These are phyloP conservation scores for Candida sp. DNA, from an alignment of 1,139 yeast genomes.

Conservation along the genomic window DNA sequence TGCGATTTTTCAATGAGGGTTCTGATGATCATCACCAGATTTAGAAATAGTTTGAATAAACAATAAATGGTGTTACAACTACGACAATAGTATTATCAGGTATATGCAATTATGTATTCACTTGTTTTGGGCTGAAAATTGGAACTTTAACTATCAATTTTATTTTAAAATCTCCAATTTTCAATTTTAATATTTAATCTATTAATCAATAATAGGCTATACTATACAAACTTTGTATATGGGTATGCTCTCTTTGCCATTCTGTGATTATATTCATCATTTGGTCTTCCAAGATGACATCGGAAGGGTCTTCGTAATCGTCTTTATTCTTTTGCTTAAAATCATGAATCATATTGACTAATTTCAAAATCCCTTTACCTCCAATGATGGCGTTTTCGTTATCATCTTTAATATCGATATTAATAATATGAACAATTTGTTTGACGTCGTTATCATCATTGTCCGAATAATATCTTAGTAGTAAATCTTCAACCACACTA, in stretches of 20 bases:
- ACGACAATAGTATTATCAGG: neutral
- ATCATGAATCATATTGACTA: constrained; percentile 58
- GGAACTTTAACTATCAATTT: neutral
- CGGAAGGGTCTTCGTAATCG: constrained; percentile 35
- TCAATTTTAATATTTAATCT: no score
- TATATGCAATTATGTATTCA: neutral
- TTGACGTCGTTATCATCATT: constrained; percentile 45
- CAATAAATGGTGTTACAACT: no score
- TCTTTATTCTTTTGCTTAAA: constrained; percentile 28
- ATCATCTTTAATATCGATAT: constrained; percentile 94
- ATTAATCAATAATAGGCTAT: constrained; percentile 64
- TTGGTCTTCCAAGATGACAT: constrained; percentile 66
- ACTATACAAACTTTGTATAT: constrained; percentile 76
- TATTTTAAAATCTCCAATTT: no score
- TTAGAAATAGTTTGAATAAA: no score
- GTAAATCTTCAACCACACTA: constrained; percentile 88
- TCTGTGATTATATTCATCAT: constrained; percentile 66
- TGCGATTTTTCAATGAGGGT: neutral
- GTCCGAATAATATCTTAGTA: constrained; percentile 57
- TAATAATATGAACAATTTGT: constrained; percentile 81
- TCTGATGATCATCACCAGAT: neutral
- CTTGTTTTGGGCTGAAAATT: neutral
- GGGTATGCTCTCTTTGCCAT: constrained; percentile 84
- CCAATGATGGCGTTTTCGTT: constrained; percentile 93
- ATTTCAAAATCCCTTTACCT: constrained; percentile 81